Base-by-base conservation (phyloP, 306 rosid species). In the Morella rubra region DNA sequence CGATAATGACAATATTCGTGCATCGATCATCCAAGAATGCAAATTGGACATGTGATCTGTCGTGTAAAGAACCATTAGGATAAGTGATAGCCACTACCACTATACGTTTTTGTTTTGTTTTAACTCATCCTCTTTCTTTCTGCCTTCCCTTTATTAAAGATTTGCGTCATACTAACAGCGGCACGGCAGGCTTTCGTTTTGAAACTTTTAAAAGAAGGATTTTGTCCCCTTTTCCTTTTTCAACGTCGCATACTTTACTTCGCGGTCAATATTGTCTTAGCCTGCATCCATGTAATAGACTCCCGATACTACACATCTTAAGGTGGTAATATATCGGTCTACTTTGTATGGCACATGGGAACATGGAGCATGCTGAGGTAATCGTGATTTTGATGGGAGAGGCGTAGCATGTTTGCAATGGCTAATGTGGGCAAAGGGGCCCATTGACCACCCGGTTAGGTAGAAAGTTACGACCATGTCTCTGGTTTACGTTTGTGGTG, bases 1-100 rank as follows among this genome's bases (percentile, higher is more conserved):
- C 27, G 14, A 7, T 24, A 58, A 58, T 58, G 41, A 22, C 12
- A 27, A 1, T 27, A 27, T 27, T 27, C 32, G 32, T 27, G 32
- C 32, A 27, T 27, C 32, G 32, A 27, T 27, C 32, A 27, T 27
- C 32, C 69, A 55, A 41, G 72, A 53, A 47, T 20, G 27, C 32
- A 20, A 72, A 44, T 24, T 67, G 65, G 32, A n/a, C 49, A 22
- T 54, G 50, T 56, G 55, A 77, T 55, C 68, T 14, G 40, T 55
- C 80, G 80, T 77, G 75, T 77, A 69, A 77, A 77, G 58, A 24
- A 64, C 8, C 13, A 19, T 54, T 24, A 0, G 5, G 53, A 51
- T 65, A 18, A 14, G 14, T 8, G 32, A 20, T 58, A 1, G 27
- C 24, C 7, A 16, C 6, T 64, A 37, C 19, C 45, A 6, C 2